Conservation (phyloP, 805 yeast species). For the Brettanomyces custersianus region DNA sequence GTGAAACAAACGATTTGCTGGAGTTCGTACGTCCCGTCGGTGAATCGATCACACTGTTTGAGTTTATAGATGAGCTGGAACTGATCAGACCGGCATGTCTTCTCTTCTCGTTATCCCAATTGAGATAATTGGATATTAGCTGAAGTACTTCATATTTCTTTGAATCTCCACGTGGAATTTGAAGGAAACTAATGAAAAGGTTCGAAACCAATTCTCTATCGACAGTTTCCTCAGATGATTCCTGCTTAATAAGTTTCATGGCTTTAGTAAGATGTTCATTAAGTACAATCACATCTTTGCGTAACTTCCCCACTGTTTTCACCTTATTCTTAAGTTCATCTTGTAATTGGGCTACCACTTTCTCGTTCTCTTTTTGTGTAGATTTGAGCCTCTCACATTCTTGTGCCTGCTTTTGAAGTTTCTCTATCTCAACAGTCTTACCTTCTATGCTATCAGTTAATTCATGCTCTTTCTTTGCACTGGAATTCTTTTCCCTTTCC, state of each 20-base stretch:
- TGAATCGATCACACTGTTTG: conserved; percentile 25
- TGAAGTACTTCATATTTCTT: conserved; percentile 89
- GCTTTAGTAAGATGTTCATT: conserved; percentile 97
- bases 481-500: conserved; percentile 3
- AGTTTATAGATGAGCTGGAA: conserved; percentile 14
- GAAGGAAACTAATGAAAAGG: conserved; percentile 73
- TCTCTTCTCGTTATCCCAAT: conserved; percentile 80
- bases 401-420: conserved; percentile 14
- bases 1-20: conserved; percentile 45
- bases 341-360: conserved; percentile 31
- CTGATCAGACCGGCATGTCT: conserved; percentile 62
- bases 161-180: conserved; percentile 85
- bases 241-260: conserved; percentile 69
- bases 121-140: conserved; percentile 70
- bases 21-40: conserved; percentile 20
- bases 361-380: conserved; percentile 15
- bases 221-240: conserved; percentile 64
- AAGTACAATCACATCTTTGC: conserved; percentile 88
- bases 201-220: conserved; percentile 88
- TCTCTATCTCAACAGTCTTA: conserved; percentile 12
- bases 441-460: conserved; percentile 12
- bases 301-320: conserved; percentile 74
- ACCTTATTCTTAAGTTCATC: conserved; percentile 60
- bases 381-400: conserved; percentile 5
- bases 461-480: conserved; percentile 17